Conservation (phyloP, 169 alveolate species). For the Hepatocystis sp. region DNA sequence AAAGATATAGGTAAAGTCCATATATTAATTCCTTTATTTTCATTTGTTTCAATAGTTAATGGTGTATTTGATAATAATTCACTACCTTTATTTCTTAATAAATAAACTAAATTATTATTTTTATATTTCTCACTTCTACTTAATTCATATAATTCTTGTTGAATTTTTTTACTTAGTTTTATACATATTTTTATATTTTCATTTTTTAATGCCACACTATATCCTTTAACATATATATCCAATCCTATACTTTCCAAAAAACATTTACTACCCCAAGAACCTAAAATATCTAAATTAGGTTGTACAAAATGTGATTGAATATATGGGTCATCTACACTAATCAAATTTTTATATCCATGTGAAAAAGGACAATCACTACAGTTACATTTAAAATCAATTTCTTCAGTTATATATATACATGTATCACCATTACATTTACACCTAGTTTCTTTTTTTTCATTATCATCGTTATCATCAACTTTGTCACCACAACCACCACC, state of each 20-base stretch:
- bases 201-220: slow-evolving; percentile 81
- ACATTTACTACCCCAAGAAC: slow-evolving; percentile 86
- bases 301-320: slow-evolving; percentile 73
- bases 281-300: slow-evolving; percentile 81
- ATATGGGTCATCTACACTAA: slow-evolving; percentile 71
- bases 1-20: slow-evolving; percentile 91
- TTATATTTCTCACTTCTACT: slow-evolving; percentile 80
- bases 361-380: slow-evolving; percentile 76
- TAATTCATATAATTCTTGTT: slow-evolving; percentile 77
- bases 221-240: slow-evolving; percentile 78
- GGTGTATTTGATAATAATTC: slow-evolving; percentile 90
- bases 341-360: slow-evolving; percentile 70
- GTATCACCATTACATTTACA: slow-evolving; percentile 72
- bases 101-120: slow-evolving; percentile 78
- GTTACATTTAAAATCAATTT: slow-evolving; percentile 72
- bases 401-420: slow-evolving; percentile 67
- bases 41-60: slow-evolving; percentile 84
- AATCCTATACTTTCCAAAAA: slow-evolving; percentile 85
- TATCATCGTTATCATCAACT: slow-evolving; percentile 25
- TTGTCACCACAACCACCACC: too few species aligned
- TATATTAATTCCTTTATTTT: slow-evolving; percentile 85
- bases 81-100: slow-evolving; percentile 86
- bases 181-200: slow-evolving; percentile 79
- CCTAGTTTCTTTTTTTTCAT: slow-evolving; percentile 48
- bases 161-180: slow-evolving; percentile 80